Evolutionary conservation across 768 basidiomycete species (phyloP).

Genomic region (Agrocybe pediades): DNA sequence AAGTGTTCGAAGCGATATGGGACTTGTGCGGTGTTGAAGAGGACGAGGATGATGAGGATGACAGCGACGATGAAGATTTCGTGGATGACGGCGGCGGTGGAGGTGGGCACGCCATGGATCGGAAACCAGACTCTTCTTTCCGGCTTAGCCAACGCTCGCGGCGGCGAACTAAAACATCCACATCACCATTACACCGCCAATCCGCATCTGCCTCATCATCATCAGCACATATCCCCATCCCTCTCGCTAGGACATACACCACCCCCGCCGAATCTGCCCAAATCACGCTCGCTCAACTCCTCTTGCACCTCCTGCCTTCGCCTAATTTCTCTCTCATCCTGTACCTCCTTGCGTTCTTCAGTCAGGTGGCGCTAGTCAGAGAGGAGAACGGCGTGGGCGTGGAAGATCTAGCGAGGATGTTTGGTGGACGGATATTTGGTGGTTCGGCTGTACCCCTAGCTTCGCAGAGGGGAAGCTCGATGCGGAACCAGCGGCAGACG

Average conservation of each 20-base stretch:
- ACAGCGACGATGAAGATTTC: neutral
- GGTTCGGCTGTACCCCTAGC: conserved; percentile 6
- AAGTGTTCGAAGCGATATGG: conserved; percentile 30
- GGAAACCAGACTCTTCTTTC: neutral
- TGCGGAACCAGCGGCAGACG: neutral
- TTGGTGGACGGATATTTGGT: conserved; percentile 36
- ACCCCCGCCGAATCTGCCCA: conserved; percentile 18
- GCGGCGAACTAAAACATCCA: too few species aligned
- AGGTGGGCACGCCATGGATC: neutral
- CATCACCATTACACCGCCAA: too few species aligned
- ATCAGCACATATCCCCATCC: conserved; percentile 7
- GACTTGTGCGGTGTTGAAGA: conserved; percentile 33
- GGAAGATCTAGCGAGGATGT: conserved; percentile 33
- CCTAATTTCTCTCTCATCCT: conserved; percentile 43
- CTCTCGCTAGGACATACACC: conserved; percentile 19
- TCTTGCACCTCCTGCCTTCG: conserved; percentile 44
- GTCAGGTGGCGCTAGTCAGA: conserved; percentile 35
- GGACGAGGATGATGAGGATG: conserved; percentile 15
- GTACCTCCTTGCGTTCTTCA: conserved; percentile 48
- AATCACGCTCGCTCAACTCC: conserved; percentile 32
- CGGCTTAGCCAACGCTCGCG: neutral
- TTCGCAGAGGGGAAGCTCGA: too few species aligned
- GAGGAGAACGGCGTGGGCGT: conserved; percentile 36
- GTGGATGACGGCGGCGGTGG: conserved; percentile 9
- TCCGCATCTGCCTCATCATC: conserved; percentile 6